Percentiles rank a stretch among this genome's conserved stretches.
phyloP scores from a whole-genome alignment of 306 rosid species.

The Quercus alba region DNA sequence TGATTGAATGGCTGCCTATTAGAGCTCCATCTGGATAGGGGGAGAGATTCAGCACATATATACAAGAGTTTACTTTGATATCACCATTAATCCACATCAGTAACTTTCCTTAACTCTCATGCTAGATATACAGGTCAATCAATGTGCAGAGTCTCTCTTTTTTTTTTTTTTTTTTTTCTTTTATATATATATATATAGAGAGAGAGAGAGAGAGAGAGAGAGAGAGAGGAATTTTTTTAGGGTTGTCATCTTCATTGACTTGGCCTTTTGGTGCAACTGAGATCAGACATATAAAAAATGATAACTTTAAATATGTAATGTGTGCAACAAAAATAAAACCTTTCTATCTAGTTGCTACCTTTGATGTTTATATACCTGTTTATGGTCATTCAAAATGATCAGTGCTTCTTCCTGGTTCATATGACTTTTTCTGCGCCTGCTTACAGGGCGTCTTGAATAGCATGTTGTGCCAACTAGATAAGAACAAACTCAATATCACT shows the following conservation, averaged over 20 bases:
- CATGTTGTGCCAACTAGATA: not conserved
- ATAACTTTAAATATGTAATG: too few relatives aligned
- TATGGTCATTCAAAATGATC: not conserved
- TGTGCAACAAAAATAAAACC: too few relatives aligned
- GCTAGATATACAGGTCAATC: not conserved
- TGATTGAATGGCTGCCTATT: too few relatives aligned
- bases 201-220: not conserved
- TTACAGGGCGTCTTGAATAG: not conserved
- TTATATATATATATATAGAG: not conserved
- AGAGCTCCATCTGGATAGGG: too few relatives aligned
- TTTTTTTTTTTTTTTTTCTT: not conserved
- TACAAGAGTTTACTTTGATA: not conserved
- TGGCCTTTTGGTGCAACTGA: too few relatives aligned
- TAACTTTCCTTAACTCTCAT: not conserved
- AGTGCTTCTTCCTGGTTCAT: not conserved
- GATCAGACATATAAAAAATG: too few relatives aligned
- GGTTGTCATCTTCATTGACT: too few relatives aligned
- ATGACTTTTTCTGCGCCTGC: not conserved
- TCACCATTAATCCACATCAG: not conserved
- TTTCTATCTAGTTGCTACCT: not conserved
- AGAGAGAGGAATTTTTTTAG: too few relatives aligned
- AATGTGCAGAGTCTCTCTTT: not conserved
- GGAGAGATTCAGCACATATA: too few relatives aligned
- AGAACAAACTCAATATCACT: not conserved
- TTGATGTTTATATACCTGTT: not conserved